Conservation (phyloP, 2,329 filamentous ascomycete genomes). For the Akanthomyces lecanii region DNA sequence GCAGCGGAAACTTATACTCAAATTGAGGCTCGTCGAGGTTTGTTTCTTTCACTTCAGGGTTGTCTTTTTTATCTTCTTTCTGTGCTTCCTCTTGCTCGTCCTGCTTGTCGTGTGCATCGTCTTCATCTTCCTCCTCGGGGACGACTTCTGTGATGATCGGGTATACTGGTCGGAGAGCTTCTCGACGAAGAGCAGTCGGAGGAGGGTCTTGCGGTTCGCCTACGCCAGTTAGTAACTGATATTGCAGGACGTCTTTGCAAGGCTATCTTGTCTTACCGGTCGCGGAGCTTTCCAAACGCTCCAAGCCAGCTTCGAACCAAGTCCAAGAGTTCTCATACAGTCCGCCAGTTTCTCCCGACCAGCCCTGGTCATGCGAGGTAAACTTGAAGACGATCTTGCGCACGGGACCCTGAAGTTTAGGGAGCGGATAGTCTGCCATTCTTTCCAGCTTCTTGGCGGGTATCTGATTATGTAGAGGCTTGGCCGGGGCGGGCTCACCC, state of each 20-base stretch:
- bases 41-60: background rate
- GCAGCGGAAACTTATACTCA: constrained; percentile 36
- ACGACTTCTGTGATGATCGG: constrained; percentile 19
- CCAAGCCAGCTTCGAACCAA: constrained; percentile 61
- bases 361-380: constrained; percentile 56
- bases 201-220: background rate
- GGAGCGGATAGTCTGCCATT: constrained; percentile 36
- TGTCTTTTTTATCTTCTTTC: background rate
- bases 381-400: constrained; percentile 60
- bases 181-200: background rate
- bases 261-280: constrained; percentile 24
- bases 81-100: background rate
- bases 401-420: constrained; percentile 45
- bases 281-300: constrained; percentile 44
- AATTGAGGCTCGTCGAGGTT: constrained; percentile 15
- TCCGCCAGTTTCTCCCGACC: constrained; percentile 33
- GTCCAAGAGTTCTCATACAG: constrained; percentile 50
- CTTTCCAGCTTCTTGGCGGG: constrained; percentile 29
- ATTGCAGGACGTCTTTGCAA: background rate
- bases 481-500: constrained; percentile 8
- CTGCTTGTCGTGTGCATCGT: background rate
- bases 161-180: constrained; percentile 12
- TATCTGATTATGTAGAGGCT: constrained; percentile 22
- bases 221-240: background rate
- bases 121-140: constrained; percentile 19